Evolutionary conservation across 1,139 yeast genomes (phyloP).

Genomic region (Yamadazyma triangularis): DNA sequence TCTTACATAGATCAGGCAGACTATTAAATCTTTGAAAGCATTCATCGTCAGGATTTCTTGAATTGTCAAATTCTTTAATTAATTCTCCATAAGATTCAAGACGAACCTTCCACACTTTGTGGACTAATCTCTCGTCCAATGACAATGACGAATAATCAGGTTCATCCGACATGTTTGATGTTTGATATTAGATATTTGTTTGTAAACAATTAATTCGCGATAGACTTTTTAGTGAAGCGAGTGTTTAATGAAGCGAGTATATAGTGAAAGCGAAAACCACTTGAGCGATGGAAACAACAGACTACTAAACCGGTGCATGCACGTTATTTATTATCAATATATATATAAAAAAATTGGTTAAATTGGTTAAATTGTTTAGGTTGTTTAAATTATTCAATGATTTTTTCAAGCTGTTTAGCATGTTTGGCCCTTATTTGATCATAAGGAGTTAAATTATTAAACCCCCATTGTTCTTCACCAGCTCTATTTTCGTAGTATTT

Average conservation of each 20-base stretch:
- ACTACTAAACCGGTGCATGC: not conserved
- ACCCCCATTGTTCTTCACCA: slow-evolving; percentile 50
- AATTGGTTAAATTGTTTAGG: too few relatives aligned
- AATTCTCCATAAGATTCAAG: slow-evolving; percentile 73
- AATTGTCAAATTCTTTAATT: slow-evolving; percentile 45
- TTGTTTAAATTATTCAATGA: not conserved
- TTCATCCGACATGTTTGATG: slow-evolving; percentile 35
- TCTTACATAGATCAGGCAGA: slow-evolving; percentile 44
- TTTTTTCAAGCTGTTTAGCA: slow-evolving; percentile 13
- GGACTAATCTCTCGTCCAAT: slow-evolving; percentile 59
- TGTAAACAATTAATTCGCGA: too few relatives aligned
- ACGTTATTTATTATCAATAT: not conserved
- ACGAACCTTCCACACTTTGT: slow-evolving; percentile 91
- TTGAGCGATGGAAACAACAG: too few relatives aligned
- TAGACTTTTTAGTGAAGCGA: too few relatives aligned
- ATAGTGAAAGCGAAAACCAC: too few relatives aligned
- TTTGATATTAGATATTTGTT: slow-evolving; percentile 1
- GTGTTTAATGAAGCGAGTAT: too few relatives aligned
- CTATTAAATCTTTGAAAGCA: slow-evolving; percentile 52
- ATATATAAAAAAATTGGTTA: too few relatives aligned
- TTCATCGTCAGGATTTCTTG: slow-evolving; percentile 52
- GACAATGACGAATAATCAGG: slow-evolving; percentile 63
- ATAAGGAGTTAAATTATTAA: slow-evolving; percentile 32
- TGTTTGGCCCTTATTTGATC: slow-evolving; percentile 46
- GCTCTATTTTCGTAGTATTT: slow-evolving; percentile 66